These are phyloP conservation scores for Colletotrichum costaricense DNA, from an alignment of 2,329 filamentous ascomycete genomes.

Conservation along the genomic window DNA sequence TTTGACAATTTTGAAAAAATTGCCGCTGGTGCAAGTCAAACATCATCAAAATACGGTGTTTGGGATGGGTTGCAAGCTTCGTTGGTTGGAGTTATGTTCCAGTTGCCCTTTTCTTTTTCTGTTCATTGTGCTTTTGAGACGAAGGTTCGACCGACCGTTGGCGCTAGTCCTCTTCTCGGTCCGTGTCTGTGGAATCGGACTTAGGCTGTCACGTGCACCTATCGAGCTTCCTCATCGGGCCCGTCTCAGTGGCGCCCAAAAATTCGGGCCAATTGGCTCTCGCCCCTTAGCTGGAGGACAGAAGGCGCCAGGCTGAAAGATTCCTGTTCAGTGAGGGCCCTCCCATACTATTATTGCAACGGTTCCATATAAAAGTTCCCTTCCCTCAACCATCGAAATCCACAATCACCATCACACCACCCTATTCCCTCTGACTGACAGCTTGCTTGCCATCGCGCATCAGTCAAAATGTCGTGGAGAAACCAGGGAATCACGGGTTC, in stretches of 20 bases:
- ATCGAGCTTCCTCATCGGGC: not conserved
- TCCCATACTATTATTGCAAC: conserved; percentile 13
- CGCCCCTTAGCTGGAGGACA: not conserved
- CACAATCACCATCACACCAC: conserved; percentile 11
- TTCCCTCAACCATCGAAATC: conserved; percentile 17
- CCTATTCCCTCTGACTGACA: conserved; percentile 9
- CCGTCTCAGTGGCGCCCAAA: not conserved
- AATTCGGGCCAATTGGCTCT: not conserved
- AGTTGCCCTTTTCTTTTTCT: not conserved
- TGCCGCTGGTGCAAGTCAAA: not conserved
- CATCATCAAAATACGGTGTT: too few relatives aligned
- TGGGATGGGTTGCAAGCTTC: not conserved
- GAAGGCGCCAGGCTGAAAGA: not conserved
- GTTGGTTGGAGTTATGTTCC: not conserved
- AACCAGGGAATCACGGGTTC: conserved; percentile 92
- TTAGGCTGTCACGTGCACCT: not conserved
- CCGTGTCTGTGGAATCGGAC: not conserved
- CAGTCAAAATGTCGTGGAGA: conserved; percentile 71
- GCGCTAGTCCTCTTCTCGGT: not conserved
- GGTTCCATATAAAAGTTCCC: conserved; percentile 31
- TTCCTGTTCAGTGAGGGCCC: not conserved
- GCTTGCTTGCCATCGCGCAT: conserved; percentile 17
- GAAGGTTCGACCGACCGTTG: not conserved
- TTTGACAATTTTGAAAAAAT: not conserved
- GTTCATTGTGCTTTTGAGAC: not conserved